Base-by-base conservation (phyloP, 768 basidiomycete species). In the Auricularia heimuer region DNA sequence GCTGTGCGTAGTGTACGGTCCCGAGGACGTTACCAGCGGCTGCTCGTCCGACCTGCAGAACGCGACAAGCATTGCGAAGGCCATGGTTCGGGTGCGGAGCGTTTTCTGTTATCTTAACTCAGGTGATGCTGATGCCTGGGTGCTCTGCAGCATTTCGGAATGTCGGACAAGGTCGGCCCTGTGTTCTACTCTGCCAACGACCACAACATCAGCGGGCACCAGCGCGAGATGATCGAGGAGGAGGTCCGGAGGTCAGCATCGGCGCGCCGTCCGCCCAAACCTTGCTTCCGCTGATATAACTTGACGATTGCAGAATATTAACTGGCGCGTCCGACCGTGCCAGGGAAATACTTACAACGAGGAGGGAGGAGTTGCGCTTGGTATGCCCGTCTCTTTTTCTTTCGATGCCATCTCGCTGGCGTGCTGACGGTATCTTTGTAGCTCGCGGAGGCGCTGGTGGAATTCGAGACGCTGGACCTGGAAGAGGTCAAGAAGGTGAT, bases 391-490 rank as follows among this genome's bases (percentile, higher is more conserved):
- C 70, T 69, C 45, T 21, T 21, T 61, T 14, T 51, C 18, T 54
- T 56, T 36, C 64, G 29, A 56, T 67, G 67, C 54, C 67, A 56
- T 63, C 65, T 63, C 65, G 33, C 44, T 54, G 14, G 29, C 8
- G 54, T 29, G 54, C 54, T 12, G 29, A 29, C 29, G 29, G 29
- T 42, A 44, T 61, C 68, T 64, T 37, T 61, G 35, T 68, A 94
- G 93, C 85, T 98, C 47, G 95, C 96, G 1, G 83, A 83, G 64
- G 96, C 96, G 10, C 78, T 99, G 65, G 89, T 99, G 12, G 94
- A 98, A 74, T 89, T 96, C 75, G 96, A 99, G 79, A 98, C 96
- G 21, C 78, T 99, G 68, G 87, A 88, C 69, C 79, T 84, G 47
- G 88, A 91, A 10, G 94, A 99, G 75, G 95, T 98, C 18, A 79